A percentile compares a stretch with the other conserved stretches of the same genome.
Evolutionary conservation across 192 early-diverging fungal species (phyloP).

Genomic region (Pecoramyces ruminantium): DNA sequence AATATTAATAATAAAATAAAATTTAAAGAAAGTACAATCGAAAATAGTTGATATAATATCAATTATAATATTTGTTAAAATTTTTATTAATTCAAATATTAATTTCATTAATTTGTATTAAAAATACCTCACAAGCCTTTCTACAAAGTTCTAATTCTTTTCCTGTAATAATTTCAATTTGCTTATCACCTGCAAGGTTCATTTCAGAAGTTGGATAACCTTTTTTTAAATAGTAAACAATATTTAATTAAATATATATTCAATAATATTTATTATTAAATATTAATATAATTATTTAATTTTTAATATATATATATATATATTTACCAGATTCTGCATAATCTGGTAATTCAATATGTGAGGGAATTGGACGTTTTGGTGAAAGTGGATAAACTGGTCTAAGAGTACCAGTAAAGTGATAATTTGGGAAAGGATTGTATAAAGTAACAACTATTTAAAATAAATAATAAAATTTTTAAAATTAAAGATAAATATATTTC

Average conservation of each 20-base stretch:
- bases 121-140: neutral
- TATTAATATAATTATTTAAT: too few species aligned
- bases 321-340: constrained; percentile 32
- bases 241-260: too few species aligned
- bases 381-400: constrained; percentile 62
- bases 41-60: too few species aligned
- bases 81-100: too few species aligned
- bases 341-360: constrained; percentile 48
- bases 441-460: neutral
- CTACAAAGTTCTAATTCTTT: constrained; percentile 58
- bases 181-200: constrained; percentile 34
- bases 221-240: neutral
- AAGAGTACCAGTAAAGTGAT: constrained; percentile 43
- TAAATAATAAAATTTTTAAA: too few species aligned
- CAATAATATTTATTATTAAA: too few species aligned
- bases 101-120: too few species aligned
- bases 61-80: too few species aligned
- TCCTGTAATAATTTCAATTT: constrained; percentile 52
- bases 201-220: constrained; percentile 65
- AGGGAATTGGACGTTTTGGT: constrained; percentile 46
- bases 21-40: too few species aligned
- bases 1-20: too few species aligned
- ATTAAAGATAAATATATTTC: too few species aligned
- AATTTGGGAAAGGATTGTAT: constrained; percentile 42
- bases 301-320: neutral